These are phyloP conservation scores for Coemansia reversa DNA, from an alignment of 192 early-diverging fungal species.

Conservation along the genomic window DNA sequence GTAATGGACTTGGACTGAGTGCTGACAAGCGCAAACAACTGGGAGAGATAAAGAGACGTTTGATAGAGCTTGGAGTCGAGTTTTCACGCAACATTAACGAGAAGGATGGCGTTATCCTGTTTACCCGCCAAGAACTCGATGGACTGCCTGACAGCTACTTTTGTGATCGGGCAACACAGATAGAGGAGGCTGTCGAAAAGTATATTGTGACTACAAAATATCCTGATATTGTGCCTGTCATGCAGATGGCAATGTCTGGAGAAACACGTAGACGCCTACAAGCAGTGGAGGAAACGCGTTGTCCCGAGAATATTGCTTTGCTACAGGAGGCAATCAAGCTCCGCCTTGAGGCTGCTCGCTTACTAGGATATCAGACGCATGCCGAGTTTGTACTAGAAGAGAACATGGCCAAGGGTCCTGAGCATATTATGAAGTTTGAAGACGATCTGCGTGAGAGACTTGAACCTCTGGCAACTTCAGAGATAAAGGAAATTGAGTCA, in stretches of 20 bases:
- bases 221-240: conserved; percentile 51
- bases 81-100: conserved; percentile 70
- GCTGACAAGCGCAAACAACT: conserved; percentile 60
- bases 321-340: conserved; percentile 58
- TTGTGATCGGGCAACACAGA: conserved; percentile 52
- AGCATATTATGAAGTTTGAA: conserved; percentile 64
- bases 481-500: conserved; percentile 62
- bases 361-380: conserved; percentile 71
- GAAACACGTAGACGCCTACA: conserved; percentile 53
- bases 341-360: conserved; percentile 53
- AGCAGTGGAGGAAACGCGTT: conserved; percentile 54
- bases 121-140: conserved; percentile 60
- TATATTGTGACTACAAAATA: conserved; percentile 73
- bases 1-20: conserved; percentile 68
- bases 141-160: conserved; percentile 69
- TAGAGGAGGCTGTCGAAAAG: conserved; percentile 56
- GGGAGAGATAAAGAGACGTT: conserved; percentile 58
- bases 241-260: conserved; percentile 54
- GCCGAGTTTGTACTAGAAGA: conserved; percentile 68
- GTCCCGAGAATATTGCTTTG: conserved; percentile 60
- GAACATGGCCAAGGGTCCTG: conserved; percentile 77
- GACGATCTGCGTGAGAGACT: conserved; percentile 59
- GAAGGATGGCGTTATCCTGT: conserved; percentile 46
- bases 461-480: conserved; percentile 55
- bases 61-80: conserved; percentile 65